Percentiles rank a stretch among this genome's conserved stretches.
Conservation (phyloP, 2,329 filamentous ascomycete species). For the Arthrobotrys musiformis region DNA sequence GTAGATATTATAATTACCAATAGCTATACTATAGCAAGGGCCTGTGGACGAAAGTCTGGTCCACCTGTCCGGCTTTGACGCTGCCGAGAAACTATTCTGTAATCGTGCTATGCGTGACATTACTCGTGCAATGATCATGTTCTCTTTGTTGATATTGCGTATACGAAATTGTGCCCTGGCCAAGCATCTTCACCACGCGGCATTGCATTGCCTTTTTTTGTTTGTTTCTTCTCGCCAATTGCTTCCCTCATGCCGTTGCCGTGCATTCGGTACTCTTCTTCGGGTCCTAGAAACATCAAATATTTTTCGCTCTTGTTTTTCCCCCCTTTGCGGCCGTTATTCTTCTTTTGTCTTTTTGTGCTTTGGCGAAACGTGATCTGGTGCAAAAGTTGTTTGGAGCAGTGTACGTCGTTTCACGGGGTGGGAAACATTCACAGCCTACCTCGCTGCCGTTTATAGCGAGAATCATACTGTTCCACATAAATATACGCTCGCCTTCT, state of each 20-base stretch:
- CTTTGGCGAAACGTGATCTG: conserved; percentile 53
- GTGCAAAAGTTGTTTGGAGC: conserved; percentile 48
- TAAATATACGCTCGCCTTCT: too few species aligned
- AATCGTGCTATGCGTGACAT: conserved; percentile 33
- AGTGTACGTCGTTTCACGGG: conserved; percentile 48
- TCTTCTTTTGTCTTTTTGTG: conserved; percentile 28
- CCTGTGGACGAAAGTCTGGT: conserved; percentile 4
- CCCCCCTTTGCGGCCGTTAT: conserved; percentile 7
- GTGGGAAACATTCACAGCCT: conserved; percentile 35
- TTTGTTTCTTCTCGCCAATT: conserved; percentile 40
- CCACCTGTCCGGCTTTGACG: conserved; percentile 25
- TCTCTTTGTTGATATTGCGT: too few species aligned
- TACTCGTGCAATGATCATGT: conserved; percentile 20
- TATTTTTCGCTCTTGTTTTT: neutral
- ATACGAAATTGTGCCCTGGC: neutral
- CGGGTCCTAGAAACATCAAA: neutral
- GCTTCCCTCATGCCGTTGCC: conserved; percentile 3
- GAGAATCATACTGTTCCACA: conserved; percentile 15
- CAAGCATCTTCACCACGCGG: neutral
- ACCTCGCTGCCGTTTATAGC: neutral
- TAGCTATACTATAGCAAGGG: conserved; percentile 23
- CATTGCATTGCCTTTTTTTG: too few species aligned
- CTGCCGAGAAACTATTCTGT: conserved; percentile 14
- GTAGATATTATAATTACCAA: too few species aligned
- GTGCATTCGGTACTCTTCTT: neutral